Evolutionary conservation across 345 rosid species (phyloP).

Genomic region (Noccaea bulbosa): DNA sequence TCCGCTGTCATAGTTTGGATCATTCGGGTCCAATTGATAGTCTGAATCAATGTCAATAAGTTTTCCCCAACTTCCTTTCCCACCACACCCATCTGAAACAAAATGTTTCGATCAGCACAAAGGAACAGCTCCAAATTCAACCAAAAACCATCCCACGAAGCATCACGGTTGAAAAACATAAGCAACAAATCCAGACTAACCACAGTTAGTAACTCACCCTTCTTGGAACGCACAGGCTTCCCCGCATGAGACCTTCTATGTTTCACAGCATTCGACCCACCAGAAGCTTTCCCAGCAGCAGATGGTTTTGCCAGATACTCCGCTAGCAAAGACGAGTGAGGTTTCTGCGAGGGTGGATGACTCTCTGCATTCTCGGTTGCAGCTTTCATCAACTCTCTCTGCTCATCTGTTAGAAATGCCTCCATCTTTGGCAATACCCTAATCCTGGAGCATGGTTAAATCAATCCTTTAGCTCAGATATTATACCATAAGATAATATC

Average conservation of each 20-base stretch:
- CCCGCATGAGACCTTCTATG: conserved; percentile 87
- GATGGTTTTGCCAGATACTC: conserved; percentile 77
- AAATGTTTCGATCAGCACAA: conserved; percentile 1
- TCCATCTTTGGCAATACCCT: conserved; percentile 52
- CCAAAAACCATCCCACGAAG: conserved; percentile 2
- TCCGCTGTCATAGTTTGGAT: conserved; percentile 97
- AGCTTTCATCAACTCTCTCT: conserved; percentile 78
- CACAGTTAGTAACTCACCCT: conserved; percentile 55
- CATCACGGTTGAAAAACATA: conserved; percentile 1
- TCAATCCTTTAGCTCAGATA: neutral
- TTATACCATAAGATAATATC: neutral
- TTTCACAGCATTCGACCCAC: conserved; percentile 62
- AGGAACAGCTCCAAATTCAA: conserved; percentile 4
- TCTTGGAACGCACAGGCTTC: conserved; percentile 73
- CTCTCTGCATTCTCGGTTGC: conserved; percentile 61
- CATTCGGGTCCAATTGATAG: conserved; percentile 73
- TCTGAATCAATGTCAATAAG: conserved; percentile 81
- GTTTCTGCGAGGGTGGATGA: conserved; percentile 68
- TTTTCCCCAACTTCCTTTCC: conserved; percentile 97
- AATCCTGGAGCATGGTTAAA: conserved; percentile 2
- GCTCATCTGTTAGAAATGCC: conserved; percentile 82
- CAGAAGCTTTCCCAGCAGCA: conserved; percentile 56
- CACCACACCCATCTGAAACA: conserved; percentile 85
- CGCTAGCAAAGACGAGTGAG: conserved; percentile 61
- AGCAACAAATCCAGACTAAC: neutral